Evolutionary conservation across 805 yeast genomes (phyloP).

Genomic region (Candida glaebosa): DNA sequence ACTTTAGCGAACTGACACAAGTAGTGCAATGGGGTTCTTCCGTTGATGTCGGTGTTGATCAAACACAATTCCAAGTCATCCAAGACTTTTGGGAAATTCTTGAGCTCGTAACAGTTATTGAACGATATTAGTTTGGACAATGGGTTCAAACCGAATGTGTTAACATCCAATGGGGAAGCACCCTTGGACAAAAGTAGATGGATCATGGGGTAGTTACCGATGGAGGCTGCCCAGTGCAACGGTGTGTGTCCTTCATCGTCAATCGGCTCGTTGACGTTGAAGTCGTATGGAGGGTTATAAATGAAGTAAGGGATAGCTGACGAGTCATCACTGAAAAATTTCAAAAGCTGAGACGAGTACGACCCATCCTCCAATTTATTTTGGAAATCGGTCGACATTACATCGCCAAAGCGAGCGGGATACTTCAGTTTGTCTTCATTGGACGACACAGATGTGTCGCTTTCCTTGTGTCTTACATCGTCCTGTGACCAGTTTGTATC

Average conservation of each 20-base stretch:
- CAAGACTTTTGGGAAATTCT: slow-evolving; percentile 75
- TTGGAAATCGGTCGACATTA: slow-evolving; percentile 32
- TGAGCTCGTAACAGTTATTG: slow-evolving; percentile 80
- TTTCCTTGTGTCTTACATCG: slow-evolving; percentile 29
- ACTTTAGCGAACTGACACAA: slow-evolving; percentile 68
- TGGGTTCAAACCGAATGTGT: slow-evolving; percentile 78
- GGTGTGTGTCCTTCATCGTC: slow-evolving; percentile 95
- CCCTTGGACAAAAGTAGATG: slow-evolving; percentile 74
- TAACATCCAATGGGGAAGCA: slow-evolving; percentile 55
- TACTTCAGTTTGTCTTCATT: slow-evolving; percentile 17
- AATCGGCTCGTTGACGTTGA: slow-evolving; percentile 70
- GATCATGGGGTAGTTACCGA: slow-evolving; percentile 78
- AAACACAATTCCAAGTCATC: slow-evolving; percentile 74
- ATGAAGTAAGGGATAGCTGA: slow-evolving; percentile 60
- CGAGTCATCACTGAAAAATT: slow-evolving; percentile 42
- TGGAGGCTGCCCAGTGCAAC: slow-evolving; percentile 96
- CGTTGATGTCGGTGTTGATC: slow-evolving; percentile 70
- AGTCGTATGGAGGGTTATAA: slow-evolving; percentile 58
- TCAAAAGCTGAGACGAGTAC: slow-evolving; percentile 37
- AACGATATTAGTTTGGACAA: slow-evolving; percentile 79
- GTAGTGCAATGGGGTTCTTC: slow-evolving; percentile 82
- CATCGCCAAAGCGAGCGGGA: slow-evolving; percentile 5
- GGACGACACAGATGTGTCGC: slow-evolving; percentile 38
- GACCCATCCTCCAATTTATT: slow-evolving; percentile 47
- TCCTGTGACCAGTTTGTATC: slow-evolving; percentile 47